Base-by-base conservation (phyloP, 2,329 filamentous ascomycete species). In the Aureobasidium leucospermi region DNA sequence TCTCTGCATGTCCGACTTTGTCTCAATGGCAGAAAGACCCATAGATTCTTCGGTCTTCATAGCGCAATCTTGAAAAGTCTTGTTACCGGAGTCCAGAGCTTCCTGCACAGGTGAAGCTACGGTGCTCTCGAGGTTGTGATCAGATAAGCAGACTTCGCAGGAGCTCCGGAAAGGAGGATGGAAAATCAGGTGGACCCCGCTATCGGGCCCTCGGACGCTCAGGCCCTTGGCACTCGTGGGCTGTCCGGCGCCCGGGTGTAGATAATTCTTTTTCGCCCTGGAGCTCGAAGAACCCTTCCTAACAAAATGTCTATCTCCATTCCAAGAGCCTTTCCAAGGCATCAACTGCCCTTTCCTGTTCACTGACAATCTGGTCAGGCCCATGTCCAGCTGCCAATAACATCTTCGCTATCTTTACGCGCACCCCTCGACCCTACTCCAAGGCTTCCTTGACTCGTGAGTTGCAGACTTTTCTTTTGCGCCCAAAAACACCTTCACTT, bases 251-350 rank as follows among this genome's bases (percentile, higher is more conserved):
- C 15, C 47, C 31, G 31, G 23, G 11, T 38, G 23, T 23, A 23
- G 13, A 49, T 23, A 34, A 42, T 32, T 55, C 29, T 29, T 45
- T 57, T 52, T 52, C 29, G 28, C 34, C 41, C 28, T n/a, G n/a
- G 53, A 38, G 23, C 23, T 23, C 29, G 42, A 32, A 19, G 38
- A 23, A 29, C 47, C 31, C 23, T 42, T 49, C 34, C 15, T 46
- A 41, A 47, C 46, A 47, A 49, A 52, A 58, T 58, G 56, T 58
- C 56, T 23, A 45, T 49, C 42, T 23, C 19, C 32, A 34, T 34
- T 23, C 19, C 32, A 34, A 43, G 56, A 41, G 45, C 42, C 43
- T 29, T 8, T 36, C 34, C 36, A 39, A 58, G 56, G 56, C 56
- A 29, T 58, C 28, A 23, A 23, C 23, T 45, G 51, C 51, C 51